Evolutionary conservation across 192 early-diverging fungal species (phyloP), one percentile per base, ranked within the genome.

Genomic region (Backusella macrospora): DNA sequence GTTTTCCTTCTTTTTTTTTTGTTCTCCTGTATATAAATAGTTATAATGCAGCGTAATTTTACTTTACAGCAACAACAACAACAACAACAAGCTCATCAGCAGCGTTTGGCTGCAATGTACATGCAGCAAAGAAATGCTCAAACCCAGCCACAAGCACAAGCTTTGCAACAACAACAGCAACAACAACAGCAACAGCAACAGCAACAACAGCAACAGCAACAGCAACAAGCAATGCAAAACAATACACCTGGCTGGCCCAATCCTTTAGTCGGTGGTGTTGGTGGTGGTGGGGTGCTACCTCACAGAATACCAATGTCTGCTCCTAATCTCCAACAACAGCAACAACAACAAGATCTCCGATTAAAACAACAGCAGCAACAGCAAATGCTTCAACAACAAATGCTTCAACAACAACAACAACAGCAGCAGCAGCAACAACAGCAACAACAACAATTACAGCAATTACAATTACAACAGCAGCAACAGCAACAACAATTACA

Each of bases 11-110:
- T 8, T 49, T 55, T 0, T 55, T 52, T 9, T 52, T 42, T 55
- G 8, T 52, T 23, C 49, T 23, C 16, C 49, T 55, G 21, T 55
- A 21, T 55, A 64, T 64, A 29, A 42, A 67, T 7, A 67, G n/a
- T n/a, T n/a, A n/a, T 44, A 42, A 67, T 67, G 65, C 65, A 67
- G 39, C 65, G 38, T 42, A 67, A 67, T 21, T 44, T 67, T 43
- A 23, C 39, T 16, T 21, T 67, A 23, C 39, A 40, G n/a, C 65
- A 67, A 21, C 65, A 67, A 23, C 65, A n/a, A n/a, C n/a, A n/a
- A 59, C 6, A 15, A 2, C 52, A 23, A 21, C 52, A 67, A 42
- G 39, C 39, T 38, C 65, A 67, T 40, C 65, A 67, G 14, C 39
- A 67, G 23, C 37, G 65, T 3, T 21, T 42, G 18, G 42, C 18